phyloP scores from a whole-genome alignment of 805 yeast genomes.

The Sporopachydermia lactativora region DNA sequence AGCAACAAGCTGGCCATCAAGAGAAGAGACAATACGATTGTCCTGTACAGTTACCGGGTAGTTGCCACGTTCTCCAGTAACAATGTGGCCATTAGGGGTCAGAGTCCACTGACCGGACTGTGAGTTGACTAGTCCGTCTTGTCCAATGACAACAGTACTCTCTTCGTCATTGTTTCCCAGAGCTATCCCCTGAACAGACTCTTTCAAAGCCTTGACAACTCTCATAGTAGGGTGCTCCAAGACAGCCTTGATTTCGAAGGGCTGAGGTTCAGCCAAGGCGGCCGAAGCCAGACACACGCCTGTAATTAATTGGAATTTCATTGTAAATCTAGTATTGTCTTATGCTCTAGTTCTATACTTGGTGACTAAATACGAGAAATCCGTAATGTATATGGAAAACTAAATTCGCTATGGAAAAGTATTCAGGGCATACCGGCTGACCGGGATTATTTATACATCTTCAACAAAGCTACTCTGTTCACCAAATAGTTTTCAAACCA shows the following conservation, averaged over 20 bases:
- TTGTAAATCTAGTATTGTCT: no score
- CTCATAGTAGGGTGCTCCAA: background rate
- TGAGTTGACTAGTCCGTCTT: background rate
- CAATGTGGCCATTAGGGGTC: background rate
- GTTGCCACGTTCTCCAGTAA: background rate
- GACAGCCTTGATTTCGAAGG: background rate
- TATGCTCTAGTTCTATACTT: no score
- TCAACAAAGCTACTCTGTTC: no score
- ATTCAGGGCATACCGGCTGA: no score
- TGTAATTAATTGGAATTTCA: background rate
- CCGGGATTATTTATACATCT: no score
- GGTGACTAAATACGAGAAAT: no score
- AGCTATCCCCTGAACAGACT: background rate
- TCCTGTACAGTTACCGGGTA: constrained; percentile 16
- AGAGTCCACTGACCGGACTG: background rate
- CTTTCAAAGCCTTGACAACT: background rate
- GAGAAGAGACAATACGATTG: constrained; percentile 18
- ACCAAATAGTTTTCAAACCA: no score
- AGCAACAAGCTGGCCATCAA: constrained; percentile 14
- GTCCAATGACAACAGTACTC: background rate
- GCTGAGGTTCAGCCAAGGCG: background rate
- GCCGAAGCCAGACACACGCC: background rate
- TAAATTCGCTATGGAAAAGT: no score
- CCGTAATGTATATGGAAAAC: no score
- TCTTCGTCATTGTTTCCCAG: background rate